Evolutionary conservation across 2,329 filamentous ascomycete genomes (phyloP), one percentile per base, ranked within the genome.

Genomic region (Aspergillus neotritici): DNA sequence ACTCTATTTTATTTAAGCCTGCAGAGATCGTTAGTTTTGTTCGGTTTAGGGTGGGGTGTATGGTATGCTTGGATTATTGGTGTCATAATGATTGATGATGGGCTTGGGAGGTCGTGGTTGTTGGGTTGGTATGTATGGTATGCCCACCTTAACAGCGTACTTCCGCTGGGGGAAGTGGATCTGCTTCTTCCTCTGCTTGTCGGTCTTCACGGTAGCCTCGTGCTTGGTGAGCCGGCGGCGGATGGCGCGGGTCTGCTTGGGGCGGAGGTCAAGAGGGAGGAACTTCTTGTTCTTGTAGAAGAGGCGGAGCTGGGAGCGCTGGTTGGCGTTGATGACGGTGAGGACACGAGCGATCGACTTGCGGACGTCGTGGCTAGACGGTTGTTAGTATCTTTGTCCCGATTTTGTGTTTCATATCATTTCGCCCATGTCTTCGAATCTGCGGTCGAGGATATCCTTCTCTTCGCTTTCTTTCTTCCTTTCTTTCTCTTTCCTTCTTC

Each of bases 211-310:
- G 64, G 82, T 79, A 65, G 86, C 83, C 77, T 98, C 91, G 80
- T 94, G 82, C 73, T 87, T 84, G 68, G 86, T 91, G 76, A 98
- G 80, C 69, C 87, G 82, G 79, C 94, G 87, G 70, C 93, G 89
- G 77, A 97, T 94, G 70, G 90, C 93, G 67, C 93, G 90, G 70
- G 93, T 98, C 80, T 93, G 84, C 87, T 97, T 97, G 71, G 89
- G 76, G 75, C 93, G 87, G 79, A 98, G 90, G 75, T 98, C 94
- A 72, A 98, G 88, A 57, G 93, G 93, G 56, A 89, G 77, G 83
- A 96, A 96, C 82, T 96, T 97, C 87, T 97, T 97, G 84, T 86
- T 86, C 83, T 95, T 94, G 84, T 98, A 98, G 86, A 97, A 97
- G 61, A 97, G 81, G 66, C 90, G 89, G 67, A 98, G 88, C 79